phyloP scores from a whole-genome alignment of 2,329 filamentous ascomycete genomes.

The Coleophoma crateriformis region DNA sequence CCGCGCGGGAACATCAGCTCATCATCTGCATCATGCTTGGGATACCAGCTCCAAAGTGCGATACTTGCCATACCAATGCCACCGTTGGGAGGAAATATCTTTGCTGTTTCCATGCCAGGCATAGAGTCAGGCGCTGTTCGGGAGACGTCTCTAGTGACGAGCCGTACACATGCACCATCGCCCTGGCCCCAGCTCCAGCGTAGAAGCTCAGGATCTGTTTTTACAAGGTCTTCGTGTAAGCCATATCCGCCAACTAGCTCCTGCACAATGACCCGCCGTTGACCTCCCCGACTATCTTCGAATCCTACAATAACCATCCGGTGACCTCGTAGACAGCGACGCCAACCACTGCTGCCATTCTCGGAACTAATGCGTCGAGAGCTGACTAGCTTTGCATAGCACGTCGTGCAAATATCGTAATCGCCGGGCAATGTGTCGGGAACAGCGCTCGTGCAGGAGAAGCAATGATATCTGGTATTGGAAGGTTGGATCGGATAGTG shows the following conservation, averaged over 20 bases:
- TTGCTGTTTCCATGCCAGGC: conserved; percentile 14
- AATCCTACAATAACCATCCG: conserved; percentile 81
- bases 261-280: conserved; percentile 60
- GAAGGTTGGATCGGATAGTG: conserved; percentile 64
- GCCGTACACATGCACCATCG: conserved; percentile 33
- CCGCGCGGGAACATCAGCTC: conserved; percentile 81
- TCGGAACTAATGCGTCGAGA: conserved; percentile 63
- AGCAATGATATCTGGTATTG: conserved; percentile 74
- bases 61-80: conserved; percentile 59
- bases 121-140: conserved; percentile 28
- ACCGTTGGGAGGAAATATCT: conserved; percentile 66
- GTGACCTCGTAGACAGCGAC: conserved; percentile 73
- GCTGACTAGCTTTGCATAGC: conserved; percentile 65
- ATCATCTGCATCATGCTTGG: conserved; percentile 53
- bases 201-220: conserved; percentile 31
- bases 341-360: conserved; percentile 78
- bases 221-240: conserved; percentile 51
- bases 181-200: conserved; percentile 47
- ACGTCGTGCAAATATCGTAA: conserved; percentile 77
- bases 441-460: conserved; percentile 56
- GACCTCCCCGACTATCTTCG: conserved; percentile 60
- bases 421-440: conserved; percentile 55
- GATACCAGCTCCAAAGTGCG: conserved; percentile 76
- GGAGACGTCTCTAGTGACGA: conserved; percentile 47
- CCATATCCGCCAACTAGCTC: conserved; percentile 75